Conservation (phyloP, 2,329 filamentous ascomycete species). For the Botrytis hyacinthi region DNA sequence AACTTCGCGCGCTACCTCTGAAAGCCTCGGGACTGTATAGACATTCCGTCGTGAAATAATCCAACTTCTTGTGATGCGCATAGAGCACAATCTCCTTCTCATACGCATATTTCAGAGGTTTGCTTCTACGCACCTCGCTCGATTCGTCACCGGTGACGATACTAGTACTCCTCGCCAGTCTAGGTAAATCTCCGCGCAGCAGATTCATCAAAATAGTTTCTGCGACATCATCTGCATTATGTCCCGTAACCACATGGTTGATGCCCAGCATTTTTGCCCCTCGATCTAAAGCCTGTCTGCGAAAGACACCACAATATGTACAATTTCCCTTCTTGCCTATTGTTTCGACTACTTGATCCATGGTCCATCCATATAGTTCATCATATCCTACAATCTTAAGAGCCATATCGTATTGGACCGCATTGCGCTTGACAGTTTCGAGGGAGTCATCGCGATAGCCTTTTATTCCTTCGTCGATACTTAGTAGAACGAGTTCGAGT, state of each 20-base stretch:
- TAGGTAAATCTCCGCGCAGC: constrained; percentile 82
- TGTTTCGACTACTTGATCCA: constrained; percentile 96
- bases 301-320: constrained; percentile 97
- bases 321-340: constrained; percentile 98
- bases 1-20: constrained; percentile 80
- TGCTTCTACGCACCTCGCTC: constrained; percentile 92
- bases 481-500: constrained; percentile 80
- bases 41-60: constrained; percentile 98
- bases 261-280: constrained; percentile 86
- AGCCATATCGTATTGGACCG: constrained; percentile 84
- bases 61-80: constrained; percentile 91
- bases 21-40: constrained; percentile 98
- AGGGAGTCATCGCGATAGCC: constrained; percentile 95
- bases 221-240: constrained; percentile 96
- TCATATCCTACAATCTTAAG: constrained; percentile 90
- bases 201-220: constrained; percentile 99
- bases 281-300: constrained; percentile 88
- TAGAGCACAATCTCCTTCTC: constrained; percentile 99
- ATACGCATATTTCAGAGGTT: constrained; percentile 96
- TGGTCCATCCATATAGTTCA: constrained; percentile 96
- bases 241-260: constrained; percentile 91
- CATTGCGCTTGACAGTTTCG: constrained; percentile 94
- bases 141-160: constrained; percentile 76
- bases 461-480: constrained; percentile 95
- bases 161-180: constrained; percentile 82